phyloP scores from a whole-genome alignment of 768 basidiomycete genomes.

The Chalciporus pseudorubinellus region DNA sequence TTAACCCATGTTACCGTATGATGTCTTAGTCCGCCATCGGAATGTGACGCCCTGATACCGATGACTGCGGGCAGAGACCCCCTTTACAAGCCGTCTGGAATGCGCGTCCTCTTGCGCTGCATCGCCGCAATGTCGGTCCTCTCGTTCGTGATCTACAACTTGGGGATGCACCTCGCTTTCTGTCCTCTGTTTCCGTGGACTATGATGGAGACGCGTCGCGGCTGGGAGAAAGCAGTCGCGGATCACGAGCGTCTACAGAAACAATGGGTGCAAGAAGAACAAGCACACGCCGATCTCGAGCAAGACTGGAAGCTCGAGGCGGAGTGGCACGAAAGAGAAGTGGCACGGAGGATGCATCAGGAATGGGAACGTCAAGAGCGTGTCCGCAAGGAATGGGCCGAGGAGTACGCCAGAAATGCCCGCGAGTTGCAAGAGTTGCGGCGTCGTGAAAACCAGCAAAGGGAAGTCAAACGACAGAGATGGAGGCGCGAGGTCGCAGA shows the following conservation, averaged over 20 bases:
- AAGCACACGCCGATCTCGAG: background rate
- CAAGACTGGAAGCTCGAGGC: constrained; percentile 10
- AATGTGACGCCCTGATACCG: background rate
- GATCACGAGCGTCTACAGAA: background rate
- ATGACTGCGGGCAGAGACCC: background rate
- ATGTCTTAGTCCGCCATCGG: background rate
- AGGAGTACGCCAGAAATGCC: background rate
- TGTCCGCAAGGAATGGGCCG: constrained; percentile 1
- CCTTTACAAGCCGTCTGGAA: background rate
- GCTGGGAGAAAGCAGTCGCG: constrained; percentile 7
- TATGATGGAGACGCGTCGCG: constrained; percentile 8
- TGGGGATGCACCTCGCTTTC: constrained; percentile 3
- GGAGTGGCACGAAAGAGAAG: constrained; percentile 12
- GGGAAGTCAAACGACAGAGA: constrained; percentile 1
- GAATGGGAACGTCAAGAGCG: constrained; percentile 8
- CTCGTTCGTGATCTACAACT: background rate
- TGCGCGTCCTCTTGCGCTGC: background rate
- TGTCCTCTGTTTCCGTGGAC: constrained; percentile 12
- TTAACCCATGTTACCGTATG: background rate
- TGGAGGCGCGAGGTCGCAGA: constrained; percentile 14
- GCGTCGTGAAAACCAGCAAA: background rate
- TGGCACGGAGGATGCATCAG: background rate
- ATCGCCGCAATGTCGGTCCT: background rate
- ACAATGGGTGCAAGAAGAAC: constrained; percentile 8
- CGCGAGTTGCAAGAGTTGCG: constrained; percentile 6